Evolutionary conservation across 1,284 basidiomycete species (phyloP), one percentile per base, ranked within the genome.

Genomic region (Marasmius tenuissimus): DNA sequence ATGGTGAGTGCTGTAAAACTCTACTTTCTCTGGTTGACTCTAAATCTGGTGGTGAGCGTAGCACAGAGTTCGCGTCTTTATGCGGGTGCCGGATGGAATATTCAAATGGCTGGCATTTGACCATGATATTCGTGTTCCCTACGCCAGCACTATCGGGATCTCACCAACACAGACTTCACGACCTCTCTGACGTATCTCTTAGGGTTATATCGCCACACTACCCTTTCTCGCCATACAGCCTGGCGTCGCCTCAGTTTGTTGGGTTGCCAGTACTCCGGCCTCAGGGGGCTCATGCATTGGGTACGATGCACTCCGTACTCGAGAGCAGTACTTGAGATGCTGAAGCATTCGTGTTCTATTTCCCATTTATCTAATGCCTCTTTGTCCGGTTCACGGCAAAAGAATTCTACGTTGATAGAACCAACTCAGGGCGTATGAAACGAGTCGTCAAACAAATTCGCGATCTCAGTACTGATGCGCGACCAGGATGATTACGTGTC

Each of bases 131-230:
- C 4, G 27, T 27, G 27, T 27, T 27, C 14, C 68, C 63, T n/a
- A n/a, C 10, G 63, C 61, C 67, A 81, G 72, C n/a, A 77, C 71
- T 48, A 67, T 64, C 4, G 67, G 68, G 34, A 81, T 73, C 22
- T 68, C 68, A 0, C 66, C 66, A 4, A 75, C 71, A 77, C 78
- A 79, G 11, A 76, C 70, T 54, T 73, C 73, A 57, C 78, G 81
- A 11, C 74, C 76, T 60, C 80, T 79, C 16, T 68, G 61, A 57
- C 77, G 79, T 53, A 80, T 63, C 14, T 48, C 37, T 54, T 73
- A 78, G 8, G 79, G 76, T 64, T 81, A 79, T 1, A 78, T 81
- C 6, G 73, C 71, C 38, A 63, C 63, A 62, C 78, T 80, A 66
- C 77, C 79, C 53, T 74, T 69, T 27, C 71, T 62, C 1, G 75